Conservation (phyloP, 1,284 basidiomycete genomes). For the Leccinum glutinopallens region DNA sequence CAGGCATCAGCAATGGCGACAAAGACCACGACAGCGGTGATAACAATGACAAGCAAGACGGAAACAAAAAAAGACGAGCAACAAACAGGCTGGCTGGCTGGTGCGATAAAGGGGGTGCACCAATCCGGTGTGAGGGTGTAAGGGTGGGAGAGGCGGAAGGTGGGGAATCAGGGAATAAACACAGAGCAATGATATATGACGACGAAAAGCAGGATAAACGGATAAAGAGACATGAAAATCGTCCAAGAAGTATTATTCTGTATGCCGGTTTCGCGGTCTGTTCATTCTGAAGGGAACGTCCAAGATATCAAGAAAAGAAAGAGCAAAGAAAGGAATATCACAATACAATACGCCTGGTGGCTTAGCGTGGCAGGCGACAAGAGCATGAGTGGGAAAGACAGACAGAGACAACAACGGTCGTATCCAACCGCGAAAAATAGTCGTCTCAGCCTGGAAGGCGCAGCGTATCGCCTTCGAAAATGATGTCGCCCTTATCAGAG, state of each 20-base stretch:
- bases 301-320: conserved; percentile 32
- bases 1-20: background rate
- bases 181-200: conserved; percentile 22
- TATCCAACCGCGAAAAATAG: background rate
- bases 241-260: conserved; percentile 32
- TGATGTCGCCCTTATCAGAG: conserved; percentile 52
- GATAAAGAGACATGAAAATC: conserved; percentile 14
- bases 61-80: conserved; percentile 1
- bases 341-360: conserved; percentile 21
- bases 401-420: background rate
- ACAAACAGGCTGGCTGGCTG: background rate
- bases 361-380: background rate
- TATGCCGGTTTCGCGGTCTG: background rate
- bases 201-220: conserved; percentile 1
- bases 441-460: conserved; percentile 36
- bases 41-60: background rate
- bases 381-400: background rate
- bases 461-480: conserved; percentile 62
- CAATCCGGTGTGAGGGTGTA: background rate
- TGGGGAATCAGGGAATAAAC: conserved; percentile 2
- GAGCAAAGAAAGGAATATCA: conserved; percentile 1
- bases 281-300: conserved; percentile 17
- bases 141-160: background rate
- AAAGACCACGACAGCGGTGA: background rate
- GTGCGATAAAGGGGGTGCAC: background rate